Conservation (phyloP, 371 early-diverging fungal species). For the Vairimorpha necatrix region DNA sequence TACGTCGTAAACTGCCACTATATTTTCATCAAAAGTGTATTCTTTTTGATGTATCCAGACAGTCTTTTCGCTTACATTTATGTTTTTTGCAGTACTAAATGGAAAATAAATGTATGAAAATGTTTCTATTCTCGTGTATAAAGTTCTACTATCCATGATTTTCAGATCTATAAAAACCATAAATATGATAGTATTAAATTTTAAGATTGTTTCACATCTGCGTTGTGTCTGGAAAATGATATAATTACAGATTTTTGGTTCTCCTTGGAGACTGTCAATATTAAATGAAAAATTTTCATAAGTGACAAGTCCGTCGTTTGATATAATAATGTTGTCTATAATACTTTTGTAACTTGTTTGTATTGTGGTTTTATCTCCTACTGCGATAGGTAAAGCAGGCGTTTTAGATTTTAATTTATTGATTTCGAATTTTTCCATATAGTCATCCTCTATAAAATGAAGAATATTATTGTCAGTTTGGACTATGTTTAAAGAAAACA, state of each 20-base stretch:
- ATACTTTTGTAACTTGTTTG: background rate
- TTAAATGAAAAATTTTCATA: background rate
- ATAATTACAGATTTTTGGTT: background rate
- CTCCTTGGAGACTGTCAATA: background rate
- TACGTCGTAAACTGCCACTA: constrained; percentile 1
- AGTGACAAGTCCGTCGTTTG: background rate
- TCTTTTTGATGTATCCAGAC: background rate
- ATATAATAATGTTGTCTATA: background rate
- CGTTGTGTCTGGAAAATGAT: constrained; percentile 9
- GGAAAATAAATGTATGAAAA: constrained; percentile 28
- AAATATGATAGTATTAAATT: background rate
- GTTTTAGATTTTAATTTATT: background rate
- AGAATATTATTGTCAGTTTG: background rate
- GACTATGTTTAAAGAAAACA: background rate
- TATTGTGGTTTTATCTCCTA: background rate
- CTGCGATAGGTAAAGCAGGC: background rate
- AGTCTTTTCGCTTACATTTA: background rate
- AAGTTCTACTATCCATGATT: constrained; percentile 1
- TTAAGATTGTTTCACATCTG: background rate
- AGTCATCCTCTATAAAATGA: background rate
- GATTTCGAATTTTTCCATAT: background rate
- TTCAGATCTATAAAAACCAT: background rate
- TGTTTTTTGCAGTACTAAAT: background rate
- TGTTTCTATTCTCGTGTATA: background rate
- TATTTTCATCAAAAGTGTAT: background rate